Conservation (phyloP, 2,329 filamentous ascomycete species). For the Grosmannia huntii region DNA sequence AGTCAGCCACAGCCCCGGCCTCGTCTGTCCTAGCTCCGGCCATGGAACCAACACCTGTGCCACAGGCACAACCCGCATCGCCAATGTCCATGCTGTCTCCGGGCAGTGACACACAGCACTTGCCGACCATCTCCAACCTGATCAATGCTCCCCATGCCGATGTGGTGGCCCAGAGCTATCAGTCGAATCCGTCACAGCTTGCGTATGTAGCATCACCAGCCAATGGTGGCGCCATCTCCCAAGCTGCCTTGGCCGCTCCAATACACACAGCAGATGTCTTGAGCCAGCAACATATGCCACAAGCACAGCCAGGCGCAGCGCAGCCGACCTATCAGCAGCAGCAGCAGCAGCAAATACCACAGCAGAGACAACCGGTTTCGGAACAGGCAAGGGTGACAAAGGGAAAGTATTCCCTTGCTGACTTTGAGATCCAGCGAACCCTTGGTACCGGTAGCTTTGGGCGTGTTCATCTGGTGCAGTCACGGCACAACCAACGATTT, state of each 20-base stretch:
- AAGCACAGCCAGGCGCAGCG: slow-evolving; percentile 14
- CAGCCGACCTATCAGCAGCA: slow-evolving; percentile 19
- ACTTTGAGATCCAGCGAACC: slow-evolving; percentile 84
- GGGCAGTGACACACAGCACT: slow-evolving; percentile 49
- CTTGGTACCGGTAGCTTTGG: slow-evolving; percentile 95
- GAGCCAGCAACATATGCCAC: slow-evolving; percentile 18
- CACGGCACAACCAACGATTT: slow-evolving; percentile 94
- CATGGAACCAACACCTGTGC: slow-evolving; percentile 21
- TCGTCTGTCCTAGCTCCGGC: slow-evolving; percentile 6
- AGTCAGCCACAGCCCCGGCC: slow-evolving; percentile 20
- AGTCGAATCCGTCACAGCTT: slow-evolving; percentile 8
- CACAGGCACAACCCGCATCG: slow-evolving; percentile 17
- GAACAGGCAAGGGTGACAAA: slow-evolving; percentile 59
- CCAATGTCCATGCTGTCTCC: slow-evolving; percentile 23
- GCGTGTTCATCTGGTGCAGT: slow-evolving; percentile 90
- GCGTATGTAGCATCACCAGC: slow-evolving; percentile 11
- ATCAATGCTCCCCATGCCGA: slow-evolving; percentile 52
- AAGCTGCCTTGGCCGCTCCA: not conserved
- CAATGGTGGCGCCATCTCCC: slow-evolving; percentile 4
- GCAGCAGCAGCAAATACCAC: slow-evolving; percentile 13
- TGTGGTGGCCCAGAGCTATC: slow-evolving; percentile 21
- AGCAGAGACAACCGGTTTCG: slow-evolving; percentile 3
- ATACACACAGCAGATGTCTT: not conserved
- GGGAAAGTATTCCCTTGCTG: slow-evolving; percentile 87
- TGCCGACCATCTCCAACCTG: slow-evolving; percentile 71